These are phyloP conservation scores for Lachancea waltii DNA, from an alignment of 805 yeast genomes.

Conservation along the genomic window DNA sequence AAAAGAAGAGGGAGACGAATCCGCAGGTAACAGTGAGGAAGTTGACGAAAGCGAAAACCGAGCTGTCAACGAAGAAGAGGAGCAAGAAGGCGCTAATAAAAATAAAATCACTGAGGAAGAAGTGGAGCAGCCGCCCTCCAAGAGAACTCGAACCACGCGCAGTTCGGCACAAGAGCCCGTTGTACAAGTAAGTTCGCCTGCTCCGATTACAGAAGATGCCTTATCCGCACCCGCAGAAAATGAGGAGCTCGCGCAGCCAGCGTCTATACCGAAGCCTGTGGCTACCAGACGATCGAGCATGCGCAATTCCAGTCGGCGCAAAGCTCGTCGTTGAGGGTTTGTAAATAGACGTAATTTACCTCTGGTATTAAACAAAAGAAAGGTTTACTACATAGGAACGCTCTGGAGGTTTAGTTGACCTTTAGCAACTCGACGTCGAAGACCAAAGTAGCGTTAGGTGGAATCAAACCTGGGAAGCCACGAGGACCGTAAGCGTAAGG, in stretches of 20 bases:
- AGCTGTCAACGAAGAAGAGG: constrained; percentile 5
- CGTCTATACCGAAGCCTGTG: not conserved
- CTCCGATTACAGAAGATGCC: not conserved
- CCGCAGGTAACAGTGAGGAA: constrained; percentile 1
- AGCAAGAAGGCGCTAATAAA: constrained; percentile 17
- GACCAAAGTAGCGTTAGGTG: constrained; percentile 90
- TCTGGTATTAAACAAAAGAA: not conserved
- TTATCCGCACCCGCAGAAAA: not conserved
- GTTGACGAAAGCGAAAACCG: constrained; percentile 6
- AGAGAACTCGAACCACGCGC: constrained; percentile 4
- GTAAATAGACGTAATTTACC: not conserved
- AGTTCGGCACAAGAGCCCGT: constrained; percentile 1
- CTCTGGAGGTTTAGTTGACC: constrained; percentile 31
- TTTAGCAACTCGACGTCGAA: constrained; percentile 71
- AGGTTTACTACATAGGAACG: not conserved
- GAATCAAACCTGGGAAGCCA: constrained; percentile 95
- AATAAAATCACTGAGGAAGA: constrained; percentile 12
- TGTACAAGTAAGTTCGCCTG: not conserved
- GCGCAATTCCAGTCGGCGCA: constrained; percentile 29
- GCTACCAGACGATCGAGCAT: constrained; percentile 11
- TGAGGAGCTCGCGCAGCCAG: not conserved
- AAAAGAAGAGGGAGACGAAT: constrained; percentile 11
- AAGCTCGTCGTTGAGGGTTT: constrained; percentile 20
- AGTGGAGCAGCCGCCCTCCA: constrained; percentile 2
- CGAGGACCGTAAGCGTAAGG: constrained; percentile 88